Percentiles rank a stretch among this genome's conserved stretches.
Evolutionary conservation across 108 stramenopile genomes (phyloP).

Genomic region (Epithemia pelagica): DNA sequence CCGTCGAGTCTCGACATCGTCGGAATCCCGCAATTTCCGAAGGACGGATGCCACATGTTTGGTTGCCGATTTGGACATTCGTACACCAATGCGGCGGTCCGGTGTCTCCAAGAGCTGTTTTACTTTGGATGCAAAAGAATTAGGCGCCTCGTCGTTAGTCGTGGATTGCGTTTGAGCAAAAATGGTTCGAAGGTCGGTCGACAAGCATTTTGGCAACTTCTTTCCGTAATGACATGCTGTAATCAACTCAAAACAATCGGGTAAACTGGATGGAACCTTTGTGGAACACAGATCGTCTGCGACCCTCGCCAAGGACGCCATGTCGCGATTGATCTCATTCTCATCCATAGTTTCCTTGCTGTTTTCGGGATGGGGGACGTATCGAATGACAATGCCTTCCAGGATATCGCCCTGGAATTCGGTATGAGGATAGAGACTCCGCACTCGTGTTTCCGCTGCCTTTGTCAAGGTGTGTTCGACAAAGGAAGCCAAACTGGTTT

Average conservation of each 20-base stretch:
- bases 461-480: conserved; percentile 37
- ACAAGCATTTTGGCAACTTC: background rate
- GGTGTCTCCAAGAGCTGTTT: background rate
- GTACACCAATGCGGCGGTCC: background rate
- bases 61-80: conserved; percentile 17
- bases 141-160: background rate
- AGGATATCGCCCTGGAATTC: conserved; percentile 70
- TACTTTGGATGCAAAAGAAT: background rate
- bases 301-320: conserved; percentile 24
- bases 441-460: conserved; percentile 31
- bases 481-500: conserved; percentile 53
- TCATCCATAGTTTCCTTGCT: conserved; percentile 1
- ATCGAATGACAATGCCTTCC: conserved; percentile 79
- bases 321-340: background rate
- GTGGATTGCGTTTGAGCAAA: background rate
- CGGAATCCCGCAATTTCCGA: conserved; percentile 10
- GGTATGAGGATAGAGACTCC: conserved; percentile 60
- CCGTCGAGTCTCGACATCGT: conserved; percentile 47
- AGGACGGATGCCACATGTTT: conserved; percentile 21
- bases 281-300: conserved; percentile 23
- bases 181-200: conserved; percentile 6
- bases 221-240: background rate
- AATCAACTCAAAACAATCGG: conserved; percentile 3
- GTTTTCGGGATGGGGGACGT: conserved; percentile 25
- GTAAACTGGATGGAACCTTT: conserved; percentile 15